Evolutionary conservation across 345 rosid genomes (phyloP).

Genomic region (Anastatica hierochuntica): DNA sequence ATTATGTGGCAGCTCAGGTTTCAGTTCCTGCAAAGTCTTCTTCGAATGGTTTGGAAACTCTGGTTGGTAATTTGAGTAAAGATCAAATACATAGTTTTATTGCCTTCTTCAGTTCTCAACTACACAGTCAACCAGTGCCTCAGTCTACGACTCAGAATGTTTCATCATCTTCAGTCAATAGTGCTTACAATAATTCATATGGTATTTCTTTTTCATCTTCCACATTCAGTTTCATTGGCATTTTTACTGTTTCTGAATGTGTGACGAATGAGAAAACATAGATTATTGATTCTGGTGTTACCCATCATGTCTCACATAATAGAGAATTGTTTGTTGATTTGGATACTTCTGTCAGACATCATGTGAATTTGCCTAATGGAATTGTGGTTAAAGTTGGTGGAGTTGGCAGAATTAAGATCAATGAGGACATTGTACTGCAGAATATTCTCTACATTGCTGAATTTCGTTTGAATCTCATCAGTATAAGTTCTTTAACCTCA

Average conservation of each 20-base stretch:
- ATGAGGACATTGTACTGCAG: neutral
- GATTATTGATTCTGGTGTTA: neutral
- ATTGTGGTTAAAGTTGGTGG: neutral
- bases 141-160: too few species aligned
- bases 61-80: neutral
- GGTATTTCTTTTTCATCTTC: neutral
- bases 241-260: neutral
- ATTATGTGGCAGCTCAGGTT: too few species aligned
- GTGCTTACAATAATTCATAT: neutral
- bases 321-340: neutral
- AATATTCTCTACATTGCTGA: neutral
- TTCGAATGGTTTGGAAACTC: too few species aligned
- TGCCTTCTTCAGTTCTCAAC: neutral
- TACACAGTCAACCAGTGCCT: too few species aligned
- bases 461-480: neutral
- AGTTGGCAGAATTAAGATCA: too few species aligned
- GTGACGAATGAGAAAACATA: neutral
- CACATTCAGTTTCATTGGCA: neutral
- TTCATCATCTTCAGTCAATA: too few species aligned
- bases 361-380: neutral
- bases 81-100: neutral
- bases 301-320: neutral
- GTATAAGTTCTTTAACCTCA: neutral
- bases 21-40: too few species aligned
- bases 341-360: neutral